Conservation (phyloP, 768 basidiomycete species). For the Royoungia palumana region DNA sequence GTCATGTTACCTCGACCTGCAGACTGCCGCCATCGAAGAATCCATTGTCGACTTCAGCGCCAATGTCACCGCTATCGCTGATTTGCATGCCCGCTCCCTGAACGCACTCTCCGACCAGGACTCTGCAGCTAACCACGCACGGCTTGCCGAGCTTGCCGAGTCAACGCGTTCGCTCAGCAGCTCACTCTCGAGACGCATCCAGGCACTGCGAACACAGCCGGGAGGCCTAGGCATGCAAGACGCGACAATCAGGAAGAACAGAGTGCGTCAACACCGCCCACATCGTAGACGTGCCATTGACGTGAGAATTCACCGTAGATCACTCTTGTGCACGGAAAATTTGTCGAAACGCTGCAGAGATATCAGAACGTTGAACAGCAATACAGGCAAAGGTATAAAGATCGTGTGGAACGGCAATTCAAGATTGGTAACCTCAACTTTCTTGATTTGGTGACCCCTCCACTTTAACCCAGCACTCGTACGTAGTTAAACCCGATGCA, state of each 20-base stretch:
- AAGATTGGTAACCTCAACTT: constrained; percentile 55
- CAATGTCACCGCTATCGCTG: constrained; percentile 44
- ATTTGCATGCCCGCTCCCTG: constrained; percentile 48
- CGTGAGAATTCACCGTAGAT: constrained; percentile 37
- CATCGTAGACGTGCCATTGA: background rate
- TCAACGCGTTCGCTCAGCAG: constrained; percentile 60
- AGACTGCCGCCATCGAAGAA: constrained; percentile 53
- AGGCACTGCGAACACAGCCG: constrained; percentile 46
- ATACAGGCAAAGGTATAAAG: constrained; percentile 58
- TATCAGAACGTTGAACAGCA: constrained; percentile 77
- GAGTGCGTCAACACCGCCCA: constrained; percentile 12
- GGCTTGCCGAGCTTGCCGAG: constrained; percentile 55
- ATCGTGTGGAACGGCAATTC: constrained; percentile 71
- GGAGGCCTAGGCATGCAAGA: constrained; percentile 35
- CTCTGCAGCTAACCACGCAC: constrained; percentile 37
- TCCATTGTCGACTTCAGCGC: constrained; percentile 41
- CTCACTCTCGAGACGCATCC: constrained; percentile 56
- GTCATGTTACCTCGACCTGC: background rate
- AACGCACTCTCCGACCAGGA: constrained; percentile 48
- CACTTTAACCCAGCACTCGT: background rate
- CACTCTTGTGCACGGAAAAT: constrained; percentile 59
- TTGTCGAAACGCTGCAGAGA: constrained; percentile 71
- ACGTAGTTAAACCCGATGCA: constrained; percentile 80
- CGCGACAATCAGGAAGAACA: constrained; percentile 43
- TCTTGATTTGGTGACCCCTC: background rate